Base-by-base conservation (phyloP, 768 basidiomycete genomes). In the Termitomyces heimii region DNA sequence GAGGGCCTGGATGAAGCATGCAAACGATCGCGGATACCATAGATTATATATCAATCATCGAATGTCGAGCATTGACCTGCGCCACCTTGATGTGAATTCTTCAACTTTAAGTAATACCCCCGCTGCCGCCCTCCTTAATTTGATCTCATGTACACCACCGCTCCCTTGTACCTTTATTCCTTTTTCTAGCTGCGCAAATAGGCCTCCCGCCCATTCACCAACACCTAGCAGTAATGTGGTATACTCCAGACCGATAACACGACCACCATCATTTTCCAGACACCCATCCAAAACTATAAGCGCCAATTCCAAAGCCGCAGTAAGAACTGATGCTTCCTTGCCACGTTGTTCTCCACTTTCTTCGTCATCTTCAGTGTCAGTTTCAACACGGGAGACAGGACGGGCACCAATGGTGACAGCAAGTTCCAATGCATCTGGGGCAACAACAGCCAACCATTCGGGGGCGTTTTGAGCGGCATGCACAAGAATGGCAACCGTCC, bases 71-170 rank as follows among this genome's bases (percentile, higher is more conserved):
- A 91, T 85, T 0, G 83, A 80, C 47, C 83, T 77, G 39, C 82
- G 75, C 88, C 88, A 91, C 66, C 73, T 82, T 42, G 82, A 81
- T 4, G 80, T 78, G 18, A 92, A 71, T 60, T 86, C 84, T 52
- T 93, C 88, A 5, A 92, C 81, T 67, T 90, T 92, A 54, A 97
- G 70, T 44, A 95, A 68, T 1, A 94, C 87, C 0, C 91, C 92
- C 1, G 92, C 92, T 2, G 87, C 84, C 1, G 84, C 85, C 54
- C 85, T 82, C 54, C 79, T 80, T 34, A 93, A 66, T 60, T 82
- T 81, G 2, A 78, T 67, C 66, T 86, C 84, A 60, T 85, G 77
- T 49, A 77, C 64, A 20, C 92, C 89, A 46, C 91, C 88, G 4
- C 82, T 80, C 2, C 87, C 84, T 59, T 79, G 71, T 26, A 86